Conservation (phyloP, 2,329 filamentous ascomycete genomes). For the Fusarium fracticaudum region DNA sequence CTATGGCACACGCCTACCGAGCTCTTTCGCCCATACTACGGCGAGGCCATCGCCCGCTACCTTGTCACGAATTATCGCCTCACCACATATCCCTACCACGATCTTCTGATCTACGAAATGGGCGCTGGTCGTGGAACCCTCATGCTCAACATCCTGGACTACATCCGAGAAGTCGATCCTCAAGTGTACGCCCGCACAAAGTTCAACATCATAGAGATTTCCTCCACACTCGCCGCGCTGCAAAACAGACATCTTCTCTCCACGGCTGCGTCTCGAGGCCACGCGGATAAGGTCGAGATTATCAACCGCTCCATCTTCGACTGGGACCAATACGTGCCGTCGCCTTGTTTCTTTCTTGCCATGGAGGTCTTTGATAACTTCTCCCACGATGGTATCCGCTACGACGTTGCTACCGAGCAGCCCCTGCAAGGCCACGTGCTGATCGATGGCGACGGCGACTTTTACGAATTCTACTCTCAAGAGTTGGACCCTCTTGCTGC, state of each 20-base stretch:
- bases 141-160: constrained; percentile 98
- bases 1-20: constrained; percentile 99
- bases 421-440: constrained; percentile 90
- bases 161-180: constrained; percentile 88
- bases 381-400: constrained; percentile 91
- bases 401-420: constrained; percentile 81
- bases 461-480: constrained; percentile 91
- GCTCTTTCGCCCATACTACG: constrained; percentile 95
- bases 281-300: constrained; percentile 88
- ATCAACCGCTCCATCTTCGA: constrained; percentile 96
- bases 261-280: constrained; percentile 75
- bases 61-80: constrained; percentile 96
- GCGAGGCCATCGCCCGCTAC: constrained; percentile 96
- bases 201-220: constrained; percentile 97
- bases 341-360: constrained; percentile 96
- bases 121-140: constrained; percentile 96
- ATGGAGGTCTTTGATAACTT: constrained; percentile 99
- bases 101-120: constrained; percentile 98
- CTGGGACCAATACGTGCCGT: constrained; percentile 87
- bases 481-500: constrained; percentile 83
- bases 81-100: constrained; percentile 92
- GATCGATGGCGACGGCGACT: constrained; percentile 85
- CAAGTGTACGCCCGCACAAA: constrained; percentile 94
- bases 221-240: constrained; percentile 78
- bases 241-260: constrained; percentile 77